phyloP scores from a whole-genome alignment of 2,329 filamentous ascomycete genomes.

The Fusarium sp. region DNA sequence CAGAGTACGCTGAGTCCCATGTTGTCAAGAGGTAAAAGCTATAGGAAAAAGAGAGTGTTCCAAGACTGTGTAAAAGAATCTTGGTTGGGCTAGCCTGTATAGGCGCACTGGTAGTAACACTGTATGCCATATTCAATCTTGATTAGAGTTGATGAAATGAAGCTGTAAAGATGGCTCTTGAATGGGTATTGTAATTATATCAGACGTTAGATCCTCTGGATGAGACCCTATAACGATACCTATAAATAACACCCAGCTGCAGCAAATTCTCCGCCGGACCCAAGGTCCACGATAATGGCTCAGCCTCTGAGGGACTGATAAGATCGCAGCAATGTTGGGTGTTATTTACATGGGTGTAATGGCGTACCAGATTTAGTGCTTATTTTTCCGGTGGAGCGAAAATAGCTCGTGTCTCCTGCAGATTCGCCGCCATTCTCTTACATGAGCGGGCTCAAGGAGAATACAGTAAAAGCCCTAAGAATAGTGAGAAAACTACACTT shows the following conservation, averaged over 20 bases:
- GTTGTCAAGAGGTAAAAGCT: constrained; percentile 16
- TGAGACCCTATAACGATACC: not conserved
- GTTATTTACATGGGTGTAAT: not conserved
- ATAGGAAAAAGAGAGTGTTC: not conserved
- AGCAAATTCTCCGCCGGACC: not conserved
- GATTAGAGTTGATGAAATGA: not conserved
- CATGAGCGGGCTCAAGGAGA: not conserved
- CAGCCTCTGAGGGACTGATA: not conserved
- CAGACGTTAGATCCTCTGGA: no score
- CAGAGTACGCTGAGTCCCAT: constrained; percentile 7
- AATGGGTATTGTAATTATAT: not conserved
- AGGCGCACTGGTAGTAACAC: not conserved
- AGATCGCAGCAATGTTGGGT: not conserved
- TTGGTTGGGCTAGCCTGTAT: no score
- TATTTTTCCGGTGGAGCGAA: not conserved
- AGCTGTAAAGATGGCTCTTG: no score
- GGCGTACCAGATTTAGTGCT: not conserved
- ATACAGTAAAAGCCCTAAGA: not conserved
- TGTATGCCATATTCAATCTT: not conserved
- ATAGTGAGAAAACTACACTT: not conserved
- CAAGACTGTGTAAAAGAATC: not conserved
- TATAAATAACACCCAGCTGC: not conserved
- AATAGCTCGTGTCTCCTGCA: not conserved
- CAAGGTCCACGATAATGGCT: not conserved
- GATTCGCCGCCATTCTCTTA: not conserved